phyloP scores from a whole-genome alignment of 1,139 yeast species.

The Saccharomyces hybrid region DNA sequence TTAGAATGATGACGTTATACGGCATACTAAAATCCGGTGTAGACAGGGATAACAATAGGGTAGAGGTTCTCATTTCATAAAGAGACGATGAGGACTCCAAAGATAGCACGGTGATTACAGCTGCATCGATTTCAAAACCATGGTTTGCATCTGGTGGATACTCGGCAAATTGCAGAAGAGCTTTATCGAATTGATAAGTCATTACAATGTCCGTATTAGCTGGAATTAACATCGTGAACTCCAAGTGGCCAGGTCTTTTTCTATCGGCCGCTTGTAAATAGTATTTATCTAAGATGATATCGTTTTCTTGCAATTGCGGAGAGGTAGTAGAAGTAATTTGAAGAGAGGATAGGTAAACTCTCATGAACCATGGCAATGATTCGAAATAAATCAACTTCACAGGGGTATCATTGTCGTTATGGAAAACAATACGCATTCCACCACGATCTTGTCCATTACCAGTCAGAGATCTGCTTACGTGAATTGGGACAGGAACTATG shows the following conservation, averaged over 20 bases:
- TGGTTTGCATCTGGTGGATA: constrained; percentile 99
- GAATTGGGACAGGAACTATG: constrained; percentile 50
- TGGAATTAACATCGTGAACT: constrained; percentile 57
- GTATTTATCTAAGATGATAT: constrained; percentile 45
- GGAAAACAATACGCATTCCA: constrained; percentile 71
- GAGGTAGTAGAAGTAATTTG: constrained; percentile 19
- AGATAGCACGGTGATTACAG: constrained; percentile 52
- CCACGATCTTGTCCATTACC: constrained; percentile 91
- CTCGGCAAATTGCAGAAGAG: constrained; percentile 75
- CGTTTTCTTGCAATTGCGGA: constrained; percentile 13
- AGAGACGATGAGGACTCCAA: constrained; percentile 18
- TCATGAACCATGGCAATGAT: constrained; percentile 89
- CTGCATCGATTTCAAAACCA: constrained; percentile 92
- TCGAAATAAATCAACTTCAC: constrained; percentile 63
- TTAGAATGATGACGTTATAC: constrained; percentile 87
- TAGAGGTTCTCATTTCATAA: constrained; percentile 72
- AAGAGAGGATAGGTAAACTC: constrained; percentile 70
- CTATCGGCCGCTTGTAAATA: constrained; percentile 79
- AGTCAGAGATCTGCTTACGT: constrained; percentile 76
- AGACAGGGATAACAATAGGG: constrained; percentile 76
- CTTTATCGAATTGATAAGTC: constrained; percentile 78
- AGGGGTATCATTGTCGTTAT: constrained; percentile 49
- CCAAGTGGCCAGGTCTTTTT: constrained; percentile 74
- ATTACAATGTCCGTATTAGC: constrained; percentile 54
- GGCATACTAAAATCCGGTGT: constrained; percentile 99